Evolutionary conservation across 352 stramenopile genomes (phyloP).

Genomic region (Globisporangium sylvaticum): DNA sequence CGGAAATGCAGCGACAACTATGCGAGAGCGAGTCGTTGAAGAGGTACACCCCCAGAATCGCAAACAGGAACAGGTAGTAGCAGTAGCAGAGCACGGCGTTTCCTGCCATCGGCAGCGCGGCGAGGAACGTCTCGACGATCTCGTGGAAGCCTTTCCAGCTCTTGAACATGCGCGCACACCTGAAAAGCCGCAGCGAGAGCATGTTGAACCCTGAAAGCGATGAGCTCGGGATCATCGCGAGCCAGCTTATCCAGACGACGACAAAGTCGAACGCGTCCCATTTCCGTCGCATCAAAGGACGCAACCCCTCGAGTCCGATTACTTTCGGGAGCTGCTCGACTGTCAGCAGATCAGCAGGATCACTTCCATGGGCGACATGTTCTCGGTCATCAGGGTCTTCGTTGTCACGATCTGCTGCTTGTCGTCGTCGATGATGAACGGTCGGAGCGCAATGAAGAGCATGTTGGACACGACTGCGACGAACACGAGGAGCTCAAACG

Average conservation of each 20-base stretch:
- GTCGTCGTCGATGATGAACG: slow-evolving; percentile 47
- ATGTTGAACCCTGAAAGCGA: slow-evolving; percentile 63
- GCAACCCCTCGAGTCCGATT: slow-evolving; percentile 58
- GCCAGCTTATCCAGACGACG: slow-evolving; percentile 59
- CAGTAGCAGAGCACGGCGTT: slow-evolving; percentile 78
- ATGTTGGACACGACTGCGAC: slow-evolving; percentile 60
- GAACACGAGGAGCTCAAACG: slow-evolving; percentile 72
- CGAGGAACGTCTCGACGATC: slow-evolving; percentile 74
- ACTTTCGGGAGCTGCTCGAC: slow-evolving; percentile 63
- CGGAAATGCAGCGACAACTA: slow-evolving; percentile 56
- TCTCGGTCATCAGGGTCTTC: slow-evolving; percentile 37
- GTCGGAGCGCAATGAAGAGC: slow-evolving; percentile 58
- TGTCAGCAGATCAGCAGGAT: slow-evolving; percentile 63
- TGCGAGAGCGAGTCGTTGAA: slow-evolving; percentile 82
- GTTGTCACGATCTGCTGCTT: slow-evolving; percentile 30
- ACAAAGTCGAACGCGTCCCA: slow-evolving; percentile 72
- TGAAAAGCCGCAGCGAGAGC: slow-evolving; percentile 69
- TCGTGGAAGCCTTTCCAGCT: slow-evolving; percentile 74
- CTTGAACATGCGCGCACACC: slow-evolving; percentile 63
- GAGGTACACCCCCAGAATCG: slow-evolving; percentile 83
- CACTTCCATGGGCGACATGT: slow-evolving; percentile 56
- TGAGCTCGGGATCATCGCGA: slow-evolving; percentile 41
- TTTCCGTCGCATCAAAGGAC: slow-evolving; percentile 50
- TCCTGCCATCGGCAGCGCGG: slow-evolving; percentile 61
- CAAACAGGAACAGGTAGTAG: slow-evolving; percentile 86